Conservation (phyloP, 345 rosid species). For the Citrus cavaleriei region DNA sequence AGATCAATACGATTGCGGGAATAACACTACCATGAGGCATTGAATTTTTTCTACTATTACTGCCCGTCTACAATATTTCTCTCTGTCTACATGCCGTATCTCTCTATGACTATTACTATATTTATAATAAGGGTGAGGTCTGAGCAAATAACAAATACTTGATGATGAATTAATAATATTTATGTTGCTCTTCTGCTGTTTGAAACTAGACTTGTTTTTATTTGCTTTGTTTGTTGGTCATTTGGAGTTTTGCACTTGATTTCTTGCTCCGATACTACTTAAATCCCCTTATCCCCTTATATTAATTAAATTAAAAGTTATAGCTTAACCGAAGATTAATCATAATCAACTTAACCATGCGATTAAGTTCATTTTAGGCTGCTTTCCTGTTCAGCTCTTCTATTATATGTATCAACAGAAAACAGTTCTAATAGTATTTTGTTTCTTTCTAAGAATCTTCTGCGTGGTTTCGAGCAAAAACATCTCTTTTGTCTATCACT, state of each 20-base stretch:
- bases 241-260: conserved; percentile 1
- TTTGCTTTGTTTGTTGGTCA: background rate
- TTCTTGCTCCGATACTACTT: background rate
- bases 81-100: no score
- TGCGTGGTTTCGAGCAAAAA: background rate
- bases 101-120: background rate
- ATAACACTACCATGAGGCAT: background rate
- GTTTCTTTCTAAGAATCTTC: background rate
- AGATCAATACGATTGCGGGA: background rate
- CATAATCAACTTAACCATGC: background rate
- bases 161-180: background rate
- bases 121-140: background rate
- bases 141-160: background rate
- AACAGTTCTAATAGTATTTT: background rate
- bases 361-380: background rate
- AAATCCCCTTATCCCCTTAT: background rate
- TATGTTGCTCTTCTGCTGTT: background rate
- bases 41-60: background rate
- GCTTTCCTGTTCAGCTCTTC: background rate
- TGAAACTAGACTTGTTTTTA: background rate
- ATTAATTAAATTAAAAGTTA: background rate
- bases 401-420: background rate
- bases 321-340: background rate
- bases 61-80: no score
- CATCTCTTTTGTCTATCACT: background rate